These are phyloP conservation scores for Fraxinus floribunda DNA, from an alignment of 305 asterid genomes.

Conservation along the genomic window DNA sequence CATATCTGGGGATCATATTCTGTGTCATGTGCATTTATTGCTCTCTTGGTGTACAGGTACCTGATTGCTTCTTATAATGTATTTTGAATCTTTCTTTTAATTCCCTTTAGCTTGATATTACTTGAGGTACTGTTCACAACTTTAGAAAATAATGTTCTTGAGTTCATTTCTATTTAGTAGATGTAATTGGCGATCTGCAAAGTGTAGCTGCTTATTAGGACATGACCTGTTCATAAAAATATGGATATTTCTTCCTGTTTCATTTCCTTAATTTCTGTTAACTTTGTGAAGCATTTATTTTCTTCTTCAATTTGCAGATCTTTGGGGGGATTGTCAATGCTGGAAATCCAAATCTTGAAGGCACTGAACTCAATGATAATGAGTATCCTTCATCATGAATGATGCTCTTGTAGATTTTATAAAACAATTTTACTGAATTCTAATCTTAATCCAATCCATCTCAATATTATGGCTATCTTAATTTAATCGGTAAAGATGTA, in stretches of 20 bases:
- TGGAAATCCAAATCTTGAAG: conserved; percentile 73
- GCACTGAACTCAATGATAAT: conserved; percentile 68
- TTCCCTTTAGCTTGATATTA: background rate
- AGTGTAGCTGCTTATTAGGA: conserved; percentile 3
- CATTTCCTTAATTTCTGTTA: background rate
- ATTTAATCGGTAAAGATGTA: background rate
- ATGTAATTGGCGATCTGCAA: background rate
- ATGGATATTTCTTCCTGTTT: background rate
- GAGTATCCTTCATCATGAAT: conserved; percentile 74
- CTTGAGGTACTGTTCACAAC: conserved; percentile 9
- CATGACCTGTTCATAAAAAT: background rate
- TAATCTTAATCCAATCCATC: background rate
- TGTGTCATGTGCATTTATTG: conserved; percentile 89
- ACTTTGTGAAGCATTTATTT: conserved; percentile 19
- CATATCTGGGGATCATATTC: conserved; percentile 88
- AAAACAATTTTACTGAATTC: background rate
- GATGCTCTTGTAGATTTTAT: conserved; percentile 21
- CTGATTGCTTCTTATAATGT: conserved; percentile 8
- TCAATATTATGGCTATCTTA: background rate
- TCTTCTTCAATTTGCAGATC: conserved; percentile 50
- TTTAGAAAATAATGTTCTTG: background rate
- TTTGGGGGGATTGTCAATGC: conserved; percentile 88
- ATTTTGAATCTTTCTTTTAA: conserved; percentile 12
- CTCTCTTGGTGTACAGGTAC: conserved; percentile 93
- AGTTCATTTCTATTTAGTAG: conserved; percentile 13